Percentiles rank a stretch among this genome's conserved stretches.
phyloP scores from a whole-genome alignment of 202 grass and related monocot genomes.

The Musa balbisiana region DNA sequence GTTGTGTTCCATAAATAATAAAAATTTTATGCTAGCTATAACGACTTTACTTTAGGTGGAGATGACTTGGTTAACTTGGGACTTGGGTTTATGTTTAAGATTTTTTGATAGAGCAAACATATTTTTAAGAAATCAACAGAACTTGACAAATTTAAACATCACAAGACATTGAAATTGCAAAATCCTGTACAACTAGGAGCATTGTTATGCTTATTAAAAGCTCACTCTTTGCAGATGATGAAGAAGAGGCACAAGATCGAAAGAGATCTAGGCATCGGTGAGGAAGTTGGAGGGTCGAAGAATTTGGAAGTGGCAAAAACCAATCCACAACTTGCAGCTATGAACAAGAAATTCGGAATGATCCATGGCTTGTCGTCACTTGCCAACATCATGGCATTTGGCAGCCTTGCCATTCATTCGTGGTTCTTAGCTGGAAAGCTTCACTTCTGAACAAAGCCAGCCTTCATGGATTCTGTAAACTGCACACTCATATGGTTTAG shows the following conservation, averaged over 20 bases:
- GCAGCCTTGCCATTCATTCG: slow-evolving; percentile 81
- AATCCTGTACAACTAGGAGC: too few relatives aligned
- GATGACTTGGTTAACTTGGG: too few relatives aligned
- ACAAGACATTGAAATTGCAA: not conserved
- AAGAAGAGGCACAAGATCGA: slow-evolving; percentile 83
- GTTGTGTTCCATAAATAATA: too few relatives aligned
- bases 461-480: not conserved
- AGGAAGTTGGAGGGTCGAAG: slow-evolving; percentile 61
- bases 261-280: slow-evolving; percentile 60
- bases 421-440: slow-evolving; percentile 73
- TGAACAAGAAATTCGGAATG: slow-evolving; percentile 85
- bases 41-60: too few relatives aligned
- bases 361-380: slow-evolving; percentile 79
- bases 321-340: slow-evolving; percentile 35
- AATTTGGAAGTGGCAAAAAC: slow-evolving; percentile 49
- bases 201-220: not conserved
- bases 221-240: slow-evolving; percentile 44
- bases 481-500: not conserved
- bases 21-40: too few relatives aligned
- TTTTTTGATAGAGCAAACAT: too few relatives aligned
- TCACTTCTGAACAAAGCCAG: slow-evolving; percentile 30
- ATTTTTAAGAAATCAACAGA: too few relatives aligned
- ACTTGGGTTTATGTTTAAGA: too few relatives aligned
- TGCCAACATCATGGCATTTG: slow-evolving; percentile 73
- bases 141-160: not conserved